Base-by-base conservation (phyloP, 495 filamentous ascomycete genomes). In the Bacidia rubella region DNA sequence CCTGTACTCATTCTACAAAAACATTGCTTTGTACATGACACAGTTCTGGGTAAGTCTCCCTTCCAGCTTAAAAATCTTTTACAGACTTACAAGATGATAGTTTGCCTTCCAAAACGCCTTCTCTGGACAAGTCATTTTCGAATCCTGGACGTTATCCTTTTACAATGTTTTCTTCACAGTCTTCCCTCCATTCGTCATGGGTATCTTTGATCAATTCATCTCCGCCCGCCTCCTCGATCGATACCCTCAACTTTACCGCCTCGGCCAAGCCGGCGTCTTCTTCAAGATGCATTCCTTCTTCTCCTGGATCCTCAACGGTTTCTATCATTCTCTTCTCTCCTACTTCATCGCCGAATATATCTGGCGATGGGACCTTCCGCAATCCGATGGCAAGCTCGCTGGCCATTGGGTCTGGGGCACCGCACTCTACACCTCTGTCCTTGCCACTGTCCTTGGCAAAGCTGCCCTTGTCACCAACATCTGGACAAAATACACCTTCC, bases 101-200 rank as follows among this genome's bases (percentile, higher is more conserved):
- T 98, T 93, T 65, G 85, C 87, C 19, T 99, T 99, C 70, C 87
- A 95, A 80, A 97, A 99, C 63, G 86, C 83, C 55, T 99, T 97
- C 68, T 96, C 92, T 1, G 93, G 92, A 57, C 81, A 95, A 65
- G 88, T 97, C 59, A 99, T 99, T 65, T 96, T 90, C 78, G 93
- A 99, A 70, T 96, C 90, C 12, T 99, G 93, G 93, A 96, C 90
- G 1, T 74, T 99, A 12, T 95, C 93, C 12, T 94, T 95, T 73
- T 99, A 96, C 75, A 99, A 99, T 72, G 88, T 99, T 66, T 84
- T 99, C 66, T 99, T 95, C 70, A 97, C 93, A 9, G 84, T 93
- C 41, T 69, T 96, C 27, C 93, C 93, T 38, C 93, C 93, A 1
- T 82, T 99, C 42, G 90, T 83, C 23, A 86, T 99, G 68, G 93